These are phyloP conservation scores for Hericium rajendrae DNA, from an alignment of 768 basidiomycete genomes.

Conservation along the genomic window DNA sequence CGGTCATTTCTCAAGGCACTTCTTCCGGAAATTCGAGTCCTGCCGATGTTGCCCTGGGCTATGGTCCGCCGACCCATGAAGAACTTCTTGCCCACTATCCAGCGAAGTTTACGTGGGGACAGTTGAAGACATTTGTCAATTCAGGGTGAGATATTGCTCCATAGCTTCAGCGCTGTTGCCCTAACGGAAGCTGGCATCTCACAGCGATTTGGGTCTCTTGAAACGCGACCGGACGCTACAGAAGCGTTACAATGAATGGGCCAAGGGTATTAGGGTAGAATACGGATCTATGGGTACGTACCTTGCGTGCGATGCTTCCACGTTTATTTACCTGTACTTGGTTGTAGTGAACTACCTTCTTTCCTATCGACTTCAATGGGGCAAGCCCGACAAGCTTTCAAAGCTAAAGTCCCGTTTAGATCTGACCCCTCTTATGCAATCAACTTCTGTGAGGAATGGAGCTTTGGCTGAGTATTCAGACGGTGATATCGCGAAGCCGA, in stretches of 20 bases:
- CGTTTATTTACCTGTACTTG: neutral
- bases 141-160: conserved; percentile 44
- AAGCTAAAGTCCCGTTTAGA: conserved; percentile 49
- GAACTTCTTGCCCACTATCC: conserved; percentile 65
- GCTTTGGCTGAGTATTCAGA: too few species aligned
- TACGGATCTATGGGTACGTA: conserved; percentile 60
- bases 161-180: neutral
- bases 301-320: neutral
- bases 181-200: neutral
- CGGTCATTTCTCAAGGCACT: neutral
- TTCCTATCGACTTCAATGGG: conserved; percentile 67
- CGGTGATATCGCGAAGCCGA: neutral
- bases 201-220: conserved; percentile 69
- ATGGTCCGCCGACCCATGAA: conserved; percentile 59
- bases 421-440: neutral
- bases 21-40: neutral
- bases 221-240: conserved; percentile 69
- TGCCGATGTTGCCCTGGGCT: conserved; percentile 30
- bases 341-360: conserved; percentile 60
- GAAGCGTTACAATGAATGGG: conserved; percentile 54
- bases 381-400: conserved; percentile 53
- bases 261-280: conserved; percentile 38
- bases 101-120: conserved; percentile 63
- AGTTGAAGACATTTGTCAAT: conserved; percentile 69
- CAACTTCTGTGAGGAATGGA: too few species aligned